phyloP scores from a whole-genome alignment of 148 eudicot species.

The Nyssa sinensis region DNA sequence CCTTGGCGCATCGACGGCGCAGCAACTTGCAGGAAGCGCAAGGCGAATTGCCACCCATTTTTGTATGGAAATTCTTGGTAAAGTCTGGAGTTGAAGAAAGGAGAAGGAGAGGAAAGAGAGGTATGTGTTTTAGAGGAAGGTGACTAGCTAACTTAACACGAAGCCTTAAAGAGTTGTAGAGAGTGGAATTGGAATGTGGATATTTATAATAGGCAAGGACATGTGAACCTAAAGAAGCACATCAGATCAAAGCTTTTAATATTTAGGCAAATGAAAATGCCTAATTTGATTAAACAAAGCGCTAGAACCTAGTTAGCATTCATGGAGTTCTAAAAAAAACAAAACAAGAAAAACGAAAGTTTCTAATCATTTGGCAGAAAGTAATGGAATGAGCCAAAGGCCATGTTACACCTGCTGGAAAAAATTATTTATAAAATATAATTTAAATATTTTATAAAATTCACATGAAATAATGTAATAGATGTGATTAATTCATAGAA shows the following conservation, averaged over 20 bases:
- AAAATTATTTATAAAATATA: too few species aligned
- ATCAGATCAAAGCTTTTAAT: constrained; percentile 4
- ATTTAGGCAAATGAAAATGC: constrained; percentile 10
- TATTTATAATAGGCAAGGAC: constrained; percentile 31
- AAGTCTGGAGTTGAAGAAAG: not conserved
- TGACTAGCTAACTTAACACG: not conserved
- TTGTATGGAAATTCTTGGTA: not conserved
- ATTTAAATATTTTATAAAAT: too few species aligned
- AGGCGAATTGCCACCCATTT: constrained; percentile 76
- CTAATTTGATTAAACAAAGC: not conserved
- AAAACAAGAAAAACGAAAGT: too few species aligned
- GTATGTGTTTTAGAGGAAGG: not conserved
- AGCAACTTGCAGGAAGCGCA: constrained; percentile 96
- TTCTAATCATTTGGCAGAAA: not conserved
- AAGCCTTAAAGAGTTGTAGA: not conserved
- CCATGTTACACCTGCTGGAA: too few species aligned
- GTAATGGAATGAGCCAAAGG: too few species aligned
- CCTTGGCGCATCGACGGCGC: constrained; percentile 84
- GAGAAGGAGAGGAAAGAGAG: not conserved
- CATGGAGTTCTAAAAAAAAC: too few species aligned
- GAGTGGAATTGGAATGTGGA: constrained; percentile 24
- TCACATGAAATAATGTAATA: too few species aligned
- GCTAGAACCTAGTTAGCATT: too few species aligned
- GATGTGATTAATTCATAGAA: too few species aligned
- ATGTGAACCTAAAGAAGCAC: constrained; percentile 20